Evolutionary conservation across 1,139 yeast species (phyloP), one percentile per base, ranked within the genome.

Genomic region (Sugiyamaella pinicola): DNA sequence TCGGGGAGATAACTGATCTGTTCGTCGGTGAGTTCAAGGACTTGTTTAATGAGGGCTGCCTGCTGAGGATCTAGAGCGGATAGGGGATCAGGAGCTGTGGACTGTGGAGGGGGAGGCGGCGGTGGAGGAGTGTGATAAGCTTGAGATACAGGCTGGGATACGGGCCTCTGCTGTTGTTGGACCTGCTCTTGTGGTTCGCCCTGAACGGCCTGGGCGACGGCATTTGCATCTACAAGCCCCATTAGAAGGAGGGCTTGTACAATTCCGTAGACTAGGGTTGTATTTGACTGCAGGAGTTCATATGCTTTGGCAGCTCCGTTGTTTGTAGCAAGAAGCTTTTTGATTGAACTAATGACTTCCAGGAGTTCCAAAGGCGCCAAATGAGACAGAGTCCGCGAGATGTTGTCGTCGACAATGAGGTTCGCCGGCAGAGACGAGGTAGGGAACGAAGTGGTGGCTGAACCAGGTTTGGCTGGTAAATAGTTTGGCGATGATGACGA

Each of bases 241-340:
- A 83, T 73, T 52, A 85, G 71, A 55, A 90, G 70, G 53, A 88
- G 72, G 1, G 86, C 77, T 64, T 91, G 97, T 4, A 91, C 88
- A 33, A 90, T 73, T 0, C 96, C 95, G 65, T 85, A 89, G 1
- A 88, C 75, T 51, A 91, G 72, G 62, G 88, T 96, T 0, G 96
- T 95, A 58, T 85, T 84, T 56, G 83, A 81, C 39, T 79, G 80
- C 28, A 91, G 74, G 43, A 90, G 71, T 26, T 78, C 78, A 51
- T 78, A 80, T 70, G 87, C 86, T 56, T 85, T 75, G 10, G 76
- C 76, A 4, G 51, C 41, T 5, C 49, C 49, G 13, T 51, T 48
- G 58, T 85, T 79, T 40, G 78, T 79, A 7, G 74, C 71, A 15
- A 87, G 75, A 81, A 90, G 82, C 19, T 75, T 71, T 58, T 84